These are phyloP conservation scores for Globisporangium okanoganense DNA, from an alignment of 352 stramenopile genomes.

Conservation along the genomic window DNA sequence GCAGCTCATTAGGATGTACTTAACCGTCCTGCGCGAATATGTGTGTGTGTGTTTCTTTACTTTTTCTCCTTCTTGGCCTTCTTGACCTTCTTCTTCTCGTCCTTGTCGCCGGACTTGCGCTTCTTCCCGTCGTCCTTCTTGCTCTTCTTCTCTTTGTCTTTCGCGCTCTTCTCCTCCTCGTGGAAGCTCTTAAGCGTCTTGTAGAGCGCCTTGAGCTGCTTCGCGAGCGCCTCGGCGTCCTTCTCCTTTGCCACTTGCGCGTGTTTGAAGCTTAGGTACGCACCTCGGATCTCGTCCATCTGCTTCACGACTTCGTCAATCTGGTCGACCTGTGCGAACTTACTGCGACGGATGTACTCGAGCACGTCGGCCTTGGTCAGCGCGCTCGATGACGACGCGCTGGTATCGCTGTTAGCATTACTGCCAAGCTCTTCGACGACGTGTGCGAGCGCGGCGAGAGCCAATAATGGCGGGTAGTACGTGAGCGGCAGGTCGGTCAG, in stretches of 20 bases:
- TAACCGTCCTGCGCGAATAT: too few species aligned
- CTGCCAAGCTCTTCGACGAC: slow-evolving; percentile 64
- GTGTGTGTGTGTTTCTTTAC: too few species aligned
- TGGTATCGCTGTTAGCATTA: too few species aligned
- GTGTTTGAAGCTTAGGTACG: slow-evolving; percentile 32
- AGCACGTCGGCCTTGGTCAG: slow-evolving; percentile 37
- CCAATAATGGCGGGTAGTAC: slow-evolving; percentile 65
- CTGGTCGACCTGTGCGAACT: slow-evolving; percentile 56
- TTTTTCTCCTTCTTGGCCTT: slow-evolving; percentile 68
- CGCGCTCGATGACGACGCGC: slow-evolving; percentile 17
- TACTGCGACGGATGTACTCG: slow-evolving; percentile 67
- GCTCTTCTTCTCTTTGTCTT: slow-evolving; percentile 51
- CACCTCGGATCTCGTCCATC: slow-evolving; percentile 32
- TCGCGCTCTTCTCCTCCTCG: slow-evolving; percentile 36
- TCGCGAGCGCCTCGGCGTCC: slow-evolving; percentile 35
- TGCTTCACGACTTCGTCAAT: slow-evolving; percentile 29
- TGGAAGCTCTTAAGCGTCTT: slow-evolving; percentile 88
- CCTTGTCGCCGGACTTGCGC: slow-evolving; percentile 33
- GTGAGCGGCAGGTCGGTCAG: slow-evolving; percentile 66
- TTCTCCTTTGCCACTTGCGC: slow-evolving; percentile 28
- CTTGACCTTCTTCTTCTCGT: slow-evolving; percentile 64
- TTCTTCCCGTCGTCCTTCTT: slow-evolving; percentile 71
- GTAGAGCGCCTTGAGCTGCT: slow-evolving; percentile 80
- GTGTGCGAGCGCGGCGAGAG: slow-evolving; percentile 54
- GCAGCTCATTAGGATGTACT: too few species aligned